Base-by-base conservation (phyloP, 2,329 filamentous ascomycete species). In the Xylaria sp. region DNA sequence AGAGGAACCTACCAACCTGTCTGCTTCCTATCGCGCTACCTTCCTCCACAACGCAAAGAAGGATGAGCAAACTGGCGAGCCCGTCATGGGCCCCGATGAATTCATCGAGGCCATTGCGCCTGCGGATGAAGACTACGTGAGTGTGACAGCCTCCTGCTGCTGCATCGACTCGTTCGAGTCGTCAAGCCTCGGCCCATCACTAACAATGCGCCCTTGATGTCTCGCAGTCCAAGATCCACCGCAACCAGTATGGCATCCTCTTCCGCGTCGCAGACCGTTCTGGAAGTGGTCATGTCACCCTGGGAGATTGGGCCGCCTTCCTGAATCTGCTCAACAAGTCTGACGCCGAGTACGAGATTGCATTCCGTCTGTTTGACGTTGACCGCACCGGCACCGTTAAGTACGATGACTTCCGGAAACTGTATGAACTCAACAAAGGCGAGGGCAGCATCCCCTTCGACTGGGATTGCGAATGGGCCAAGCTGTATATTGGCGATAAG, bases 321-420 rank as follows among this genome's bases (percentile, higher is more conserved):
- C 93, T 98, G 83, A 97, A 97, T 84, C 88, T 99, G 71, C 90
- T 99, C 68, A 87, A 87, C 74, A 98, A 98, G 83, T 92, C 96
- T 70, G 96, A 98, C 78, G 96, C 96, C 80, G 96, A 99, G 84
- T 99, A 99, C 83, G 94, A 98, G 82, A 97, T 99, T 76, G 95
- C 96, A 18, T 99, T 98, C 84, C 93, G 96, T 76, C 88, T 99
- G 64, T 99, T 99, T 82, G 95, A 98, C 78, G 87, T 93, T 75
- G 90, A 95, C 60, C 89, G 92, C 70, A 92, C 90, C 23, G 96
- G 96, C 69, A 88, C 88, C 58, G 93, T 99, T 77, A 95, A 94
- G 80, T 97, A 95, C 78, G 92, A 97, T 47, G 90, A 94, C 76
- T 94, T 99, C 82, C 90, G 93, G 78, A 87, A 89, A 68, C 84